phyloP scores from a whole-genome alignment of 116 monocot species.

The Phalaenopsis hybrid region DNA sequence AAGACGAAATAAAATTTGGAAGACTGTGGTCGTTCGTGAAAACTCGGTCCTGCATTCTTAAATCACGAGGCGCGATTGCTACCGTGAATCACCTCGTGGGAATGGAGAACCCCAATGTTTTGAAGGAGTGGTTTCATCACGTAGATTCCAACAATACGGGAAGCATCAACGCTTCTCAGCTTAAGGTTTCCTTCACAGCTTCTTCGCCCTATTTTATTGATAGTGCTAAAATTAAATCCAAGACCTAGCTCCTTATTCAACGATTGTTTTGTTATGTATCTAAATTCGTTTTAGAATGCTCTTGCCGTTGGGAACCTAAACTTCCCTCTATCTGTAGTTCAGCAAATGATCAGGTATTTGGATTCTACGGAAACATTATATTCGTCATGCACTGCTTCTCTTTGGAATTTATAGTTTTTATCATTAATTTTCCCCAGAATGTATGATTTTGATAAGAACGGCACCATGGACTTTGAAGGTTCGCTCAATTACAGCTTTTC shows the following conservation, averaged over 20 bases:
- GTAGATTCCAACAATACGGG: slow-evolving; percentile 49
- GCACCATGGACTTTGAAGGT: slow-evolving; percentile 71
- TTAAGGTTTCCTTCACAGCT: slow-evolving; percentile 29
- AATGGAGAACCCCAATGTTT: slow-evolving; percentile 37
- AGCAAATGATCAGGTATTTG: slow-evolving; percentile 66
- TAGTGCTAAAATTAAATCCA: background rate
- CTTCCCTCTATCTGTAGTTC: slow-evolving; percentile 46
- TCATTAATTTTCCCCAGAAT: slow-evolving; percentile 28
- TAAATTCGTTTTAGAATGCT: slow-evolving; percentile 30
- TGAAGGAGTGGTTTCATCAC: slow-evolving; percentile 46
- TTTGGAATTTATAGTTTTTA: background rate
- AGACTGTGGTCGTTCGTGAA: no score
- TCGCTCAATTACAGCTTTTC: background rate
- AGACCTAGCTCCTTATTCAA: no score
- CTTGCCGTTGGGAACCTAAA: slow-evolving; percentile 51
- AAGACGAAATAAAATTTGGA: no score
- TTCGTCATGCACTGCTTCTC: background rate
- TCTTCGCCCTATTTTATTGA: background rate
- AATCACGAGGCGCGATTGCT: no score
- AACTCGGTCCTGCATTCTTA: no score
- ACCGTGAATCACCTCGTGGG: no score
- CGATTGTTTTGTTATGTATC: background rate
- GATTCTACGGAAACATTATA: background rate
- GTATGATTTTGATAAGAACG: slow-evolving; percentile 70
- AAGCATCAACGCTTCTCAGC: slow-evolving; percentile 57